Evolutionary conservation across 352 stramenopile species (phyloP).

Genomic region (Globisporangium abappressorium): DNA sequence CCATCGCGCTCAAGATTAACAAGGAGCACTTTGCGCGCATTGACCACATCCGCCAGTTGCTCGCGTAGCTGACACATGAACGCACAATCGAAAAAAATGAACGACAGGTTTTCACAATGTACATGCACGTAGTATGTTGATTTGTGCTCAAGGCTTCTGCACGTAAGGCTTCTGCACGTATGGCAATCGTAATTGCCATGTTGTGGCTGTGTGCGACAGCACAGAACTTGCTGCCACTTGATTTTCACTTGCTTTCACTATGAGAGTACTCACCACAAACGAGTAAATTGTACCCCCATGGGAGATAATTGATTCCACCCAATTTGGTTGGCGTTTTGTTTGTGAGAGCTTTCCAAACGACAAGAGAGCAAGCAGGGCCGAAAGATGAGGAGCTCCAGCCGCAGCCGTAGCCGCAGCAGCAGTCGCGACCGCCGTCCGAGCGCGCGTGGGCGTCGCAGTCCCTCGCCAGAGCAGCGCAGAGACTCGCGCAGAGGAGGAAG

Average conservation of each 20-base stretch:
- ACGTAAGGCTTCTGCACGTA: background rate
- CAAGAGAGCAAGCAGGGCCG: background rate
- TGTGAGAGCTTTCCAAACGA: background rate
- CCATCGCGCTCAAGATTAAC: constrained; percentile 60
- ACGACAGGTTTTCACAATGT: background rate
- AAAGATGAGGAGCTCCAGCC: constrained; percentile 17
- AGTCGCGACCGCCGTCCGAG: constrained; percentile 17
- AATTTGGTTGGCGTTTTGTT: background rate
- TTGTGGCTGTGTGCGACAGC: background rate
- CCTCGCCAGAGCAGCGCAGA: constrained; percentile 13
- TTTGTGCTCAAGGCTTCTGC: background rate
- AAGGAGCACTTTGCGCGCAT: constrained; percentile 67
- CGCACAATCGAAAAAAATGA: background rate
- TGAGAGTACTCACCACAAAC: background rate
- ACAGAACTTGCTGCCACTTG: background rate
- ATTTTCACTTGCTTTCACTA: background rate
- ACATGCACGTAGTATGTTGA: background rate
- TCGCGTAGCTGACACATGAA: background rate
- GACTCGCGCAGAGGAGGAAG: background rate
- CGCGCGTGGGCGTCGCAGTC: constrained; percentile 4
- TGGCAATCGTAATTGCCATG: background rate
- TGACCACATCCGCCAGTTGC: constrained; percentile 45
- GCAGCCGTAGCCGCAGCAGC: constrained; percentile 16
- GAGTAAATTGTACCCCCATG: background rate
- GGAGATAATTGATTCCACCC: background rate